Evolutionary conservation across 305 asterid species (phyloP).

Genomic region (Salvia sclarea): DNA sequence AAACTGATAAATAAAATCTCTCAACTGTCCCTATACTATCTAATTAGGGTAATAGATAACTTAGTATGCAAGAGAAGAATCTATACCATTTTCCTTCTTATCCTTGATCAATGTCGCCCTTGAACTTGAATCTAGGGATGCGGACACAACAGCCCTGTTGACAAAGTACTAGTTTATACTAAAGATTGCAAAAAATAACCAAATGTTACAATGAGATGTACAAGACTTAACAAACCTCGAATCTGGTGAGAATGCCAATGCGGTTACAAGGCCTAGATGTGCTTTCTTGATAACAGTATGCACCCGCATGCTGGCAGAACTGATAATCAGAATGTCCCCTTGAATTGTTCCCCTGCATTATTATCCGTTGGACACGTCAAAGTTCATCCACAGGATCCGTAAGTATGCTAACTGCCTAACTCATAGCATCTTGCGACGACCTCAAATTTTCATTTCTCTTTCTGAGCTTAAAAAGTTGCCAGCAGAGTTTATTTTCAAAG

Average conservation of each 20-base stretch:
- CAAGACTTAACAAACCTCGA: constrained; percentile 60
- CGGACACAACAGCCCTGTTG: constrained; percentile 71
- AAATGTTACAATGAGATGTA: constrained; percentile 16
- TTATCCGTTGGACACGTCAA: constrained; percentile 31
- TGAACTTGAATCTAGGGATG: constrained; percentile 83
- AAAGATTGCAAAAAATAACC: constrained; percentile 14
- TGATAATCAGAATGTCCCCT: constrained; percentile 67
- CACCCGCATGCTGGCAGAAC: constrained; percentile 54
- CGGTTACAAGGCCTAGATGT: constrained; percentile 87
- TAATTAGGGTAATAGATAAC: too few species aligned
- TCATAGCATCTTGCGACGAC: constrained; percentile 6
- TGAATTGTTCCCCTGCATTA: constrained; percentile 79
- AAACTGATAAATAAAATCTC: background rate
- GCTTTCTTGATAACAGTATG: constrained; percentile 68
- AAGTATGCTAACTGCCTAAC: constrained; percentile 19
- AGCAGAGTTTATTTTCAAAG: background rate
- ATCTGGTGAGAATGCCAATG: constrained; percentile 75
- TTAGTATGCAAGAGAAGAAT: constrained; percentile 6
- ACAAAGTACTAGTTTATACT: constrained; percentile 18
- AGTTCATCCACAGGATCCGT: constrained; percentile 6
- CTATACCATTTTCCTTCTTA: constrained; percentile 53
- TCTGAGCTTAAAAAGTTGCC: constrained; percentile 12
- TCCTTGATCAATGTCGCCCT: constrained; percentile 71
- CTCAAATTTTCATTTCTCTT: background rate
- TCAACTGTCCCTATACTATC: background rate